A percentile compares a stretch with the other conserved stretches of the same genome.
Conservation (phyloP, 768 basidiomycete genomes). For the Rubroboletus pulcherrimus region DNA sequence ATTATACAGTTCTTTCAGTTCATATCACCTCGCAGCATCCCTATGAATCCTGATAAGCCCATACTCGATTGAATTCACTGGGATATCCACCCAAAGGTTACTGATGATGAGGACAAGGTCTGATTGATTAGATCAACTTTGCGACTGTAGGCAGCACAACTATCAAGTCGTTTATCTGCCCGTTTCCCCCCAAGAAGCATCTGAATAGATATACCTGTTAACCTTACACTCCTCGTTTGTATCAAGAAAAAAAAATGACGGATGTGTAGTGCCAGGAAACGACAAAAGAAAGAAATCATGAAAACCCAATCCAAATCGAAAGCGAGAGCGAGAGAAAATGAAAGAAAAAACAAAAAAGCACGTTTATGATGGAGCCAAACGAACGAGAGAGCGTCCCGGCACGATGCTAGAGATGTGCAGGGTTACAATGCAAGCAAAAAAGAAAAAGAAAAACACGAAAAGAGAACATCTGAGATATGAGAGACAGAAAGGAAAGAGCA, state of each 20-base stretch:
- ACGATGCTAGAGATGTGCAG: constrained; percentile 8
- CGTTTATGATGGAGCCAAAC: background rate
- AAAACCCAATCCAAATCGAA: background rate
- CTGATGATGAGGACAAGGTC: background rate
- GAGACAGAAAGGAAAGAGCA: background rate
- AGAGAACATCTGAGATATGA: background rate
- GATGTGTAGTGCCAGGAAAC: constrained; percentile 1
- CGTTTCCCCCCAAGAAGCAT: background rate
- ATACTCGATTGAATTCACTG: background rate
- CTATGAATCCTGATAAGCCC: background rate
- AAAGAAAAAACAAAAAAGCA: background rate
- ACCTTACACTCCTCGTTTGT: constrained; percentile 12
- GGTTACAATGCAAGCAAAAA: background rate
- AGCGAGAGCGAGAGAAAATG: too few relatives aligned
- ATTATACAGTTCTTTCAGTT: too few relatives aligned
- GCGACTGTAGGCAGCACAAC: background rate
- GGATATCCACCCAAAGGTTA: background rate
- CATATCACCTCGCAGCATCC: background rate
- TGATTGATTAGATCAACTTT: background rate
- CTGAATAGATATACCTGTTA: background rate
- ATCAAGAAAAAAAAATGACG: background rate
- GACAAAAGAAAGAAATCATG: background rate
- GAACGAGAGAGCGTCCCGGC: constrained; percentile 9
- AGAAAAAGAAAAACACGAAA: too few relatives aligned
- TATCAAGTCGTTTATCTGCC: background rate